These are phyloP conservation scores for Grosmannia serpens DNA, from an alignment of 2,329 filamentous ascomycete species.

Conservation along the genomic window DNA sequence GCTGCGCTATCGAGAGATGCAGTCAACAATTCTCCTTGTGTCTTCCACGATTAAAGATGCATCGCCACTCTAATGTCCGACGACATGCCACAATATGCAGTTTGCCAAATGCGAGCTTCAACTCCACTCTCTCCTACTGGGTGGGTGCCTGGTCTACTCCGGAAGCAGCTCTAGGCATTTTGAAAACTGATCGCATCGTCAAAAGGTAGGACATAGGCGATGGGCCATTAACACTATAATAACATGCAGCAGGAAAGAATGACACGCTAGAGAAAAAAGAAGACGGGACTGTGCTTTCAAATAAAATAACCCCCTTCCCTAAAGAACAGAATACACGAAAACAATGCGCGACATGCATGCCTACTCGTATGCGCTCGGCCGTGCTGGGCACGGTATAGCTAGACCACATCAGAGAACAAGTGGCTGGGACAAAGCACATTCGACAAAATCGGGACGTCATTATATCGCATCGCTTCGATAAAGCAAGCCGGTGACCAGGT, in stretches of 20 bases:
- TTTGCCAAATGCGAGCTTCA: too few species aligned
- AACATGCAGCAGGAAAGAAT: background rate
- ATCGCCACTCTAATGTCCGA: too few species aligned
- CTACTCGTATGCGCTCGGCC: background rate
- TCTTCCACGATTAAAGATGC: too few species aligned
- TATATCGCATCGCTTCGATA: background rate
- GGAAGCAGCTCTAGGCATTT: too few species aligned
- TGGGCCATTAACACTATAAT: too few species aligned
- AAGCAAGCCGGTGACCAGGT: background rate
- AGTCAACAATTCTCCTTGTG: background rate
- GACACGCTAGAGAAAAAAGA: background rate
- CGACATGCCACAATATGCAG: too few species aligned
- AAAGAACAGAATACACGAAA: background rate
- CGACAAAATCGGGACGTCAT: background rate
- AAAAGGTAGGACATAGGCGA: too few species aligned
- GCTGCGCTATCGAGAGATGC: background rate
- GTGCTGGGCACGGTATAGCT: background rate
- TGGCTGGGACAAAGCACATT: background rate
- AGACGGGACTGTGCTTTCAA: too few species aligned
- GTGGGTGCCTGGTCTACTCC: too few species aligned
- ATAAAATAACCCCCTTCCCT: too few species aligned
- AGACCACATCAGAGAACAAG: background rate
- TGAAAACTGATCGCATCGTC: too few species aligned
- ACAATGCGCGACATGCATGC: background rate
- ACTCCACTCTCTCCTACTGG: too few species aligned